These are phyloP conservation scores for Parastagonospora nodorum DNA, from an alignment of 2,329 filamentous ascomycete genomes.

Conservation along the genomic window DNA sequence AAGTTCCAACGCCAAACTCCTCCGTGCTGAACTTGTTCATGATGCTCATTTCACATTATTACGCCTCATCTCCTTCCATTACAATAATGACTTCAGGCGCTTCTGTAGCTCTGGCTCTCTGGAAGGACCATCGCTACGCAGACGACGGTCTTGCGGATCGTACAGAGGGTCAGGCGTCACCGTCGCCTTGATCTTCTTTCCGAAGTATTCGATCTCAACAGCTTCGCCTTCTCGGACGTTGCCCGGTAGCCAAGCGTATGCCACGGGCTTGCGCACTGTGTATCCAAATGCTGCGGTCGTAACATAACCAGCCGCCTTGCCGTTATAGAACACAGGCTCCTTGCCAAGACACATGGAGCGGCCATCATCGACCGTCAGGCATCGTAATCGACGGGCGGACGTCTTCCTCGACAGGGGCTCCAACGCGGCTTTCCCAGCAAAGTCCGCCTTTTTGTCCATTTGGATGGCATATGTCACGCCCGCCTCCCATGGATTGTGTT, in stretches of 20 bases:
- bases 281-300: conserved; percentile 67
- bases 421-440: conserved; percentile 59
- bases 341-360: conserved; percentile 64
- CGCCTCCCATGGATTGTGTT: conserved; percentile 65
- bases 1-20: conserved; percentile 8
- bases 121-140: conserved; percentile 33
- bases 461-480: conserved; percentile 60
- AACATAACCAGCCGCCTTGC: conserved; percentile 60
- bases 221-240: conserved; percentile 52
- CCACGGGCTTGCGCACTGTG: conserved; percentile 62
- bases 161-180: conserved; percentile 58
- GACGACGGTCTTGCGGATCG: conserved; percentile 48
- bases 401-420: conserved; percentile 48
- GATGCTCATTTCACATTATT: conserved; percentile 14
- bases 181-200: conserved; percentile 58
- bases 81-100: conserved; percentile 28
- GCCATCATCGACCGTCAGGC: conserved; percentile 62
- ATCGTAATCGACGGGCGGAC: conserved; percentile 49
- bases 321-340: conserved; percentile 62
- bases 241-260: conserved; percentile 62
- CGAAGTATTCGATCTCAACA: conserved; percentile 68
- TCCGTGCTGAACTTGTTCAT: conserved; percentile 15
- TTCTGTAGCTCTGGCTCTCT: conserved; percentile 25
- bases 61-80: neutral
- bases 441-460: conserved; percentile 52